Percentiles rank a stretch among this genome's conserved stretches.
phyloP scores from a whole-genome alignment of 1,284 basidiomycete species.

The Vanrija humicola region DNA sequence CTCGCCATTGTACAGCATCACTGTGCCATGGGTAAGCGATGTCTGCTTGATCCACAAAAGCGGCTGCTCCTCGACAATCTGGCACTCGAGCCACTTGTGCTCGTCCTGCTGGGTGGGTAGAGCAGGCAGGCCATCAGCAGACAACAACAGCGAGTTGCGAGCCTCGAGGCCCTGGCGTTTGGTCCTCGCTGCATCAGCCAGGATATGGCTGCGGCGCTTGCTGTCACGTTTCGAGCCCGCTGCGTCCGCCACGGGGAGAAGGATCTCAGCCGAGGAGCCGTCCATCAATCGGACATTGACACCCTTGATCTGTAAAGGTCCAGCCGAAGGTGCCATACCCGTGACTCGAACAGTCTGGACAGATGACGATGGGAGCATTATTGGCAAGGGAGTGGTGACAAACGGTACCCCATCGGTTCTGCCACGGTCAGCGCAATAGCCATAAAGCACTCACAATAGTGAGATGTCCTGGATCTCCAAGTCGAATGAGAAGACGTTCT shows the following conservation, averaged over 20 bases:
- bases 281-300: slow-evolving; percentile 72
- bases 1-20: slow-evolving; percentile 94
- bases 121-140: neutral
- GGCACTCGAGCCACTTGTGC: slow-evolving; percentile 38
- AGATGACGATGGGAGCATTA: slow-evolving; percentile 68
- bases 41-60: slow-evolving; percentile 76
- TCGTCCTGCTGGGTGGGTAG: neutral
- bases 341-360: slow-evolving; percentile 69
- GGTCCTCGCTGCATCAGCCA: slow-evolving; percentile 51
- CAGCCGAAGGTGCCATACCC: slow-evolving; percentile 64
- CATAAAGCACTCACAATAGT: slow-evolving; percentile 60
- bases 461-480: slow-evolving; percentile 76
- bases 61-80: slow-evolving; percentile 79
- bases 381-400: slow-evolving; percentile 58
- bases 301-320: slow-evolving; percentile 69
- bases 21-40: slow-evolving; percentile 81
- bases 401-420: slow-evolving; percentile 80
- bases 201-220: slow-evolving; percentile 50
- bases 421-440: neutral
- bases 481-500: slow-evolving; percentile 87
- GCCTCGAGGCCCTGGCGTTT: slow-evolving; percentile 37
- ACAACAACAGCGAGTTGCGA: slow-evolving; percentile 10
- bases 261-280: slow-evolving; percentile 65
- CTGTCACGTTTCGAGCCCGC: slow-evolving; percentile 60
- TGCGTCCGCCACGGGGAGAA: slow-evolving; percentile 68